Evolutionary conservation across 73 alveolate species (phyloP), one percentile per base, ranked within the genome.

Genomic region (Stentor roeselii): DNA sequence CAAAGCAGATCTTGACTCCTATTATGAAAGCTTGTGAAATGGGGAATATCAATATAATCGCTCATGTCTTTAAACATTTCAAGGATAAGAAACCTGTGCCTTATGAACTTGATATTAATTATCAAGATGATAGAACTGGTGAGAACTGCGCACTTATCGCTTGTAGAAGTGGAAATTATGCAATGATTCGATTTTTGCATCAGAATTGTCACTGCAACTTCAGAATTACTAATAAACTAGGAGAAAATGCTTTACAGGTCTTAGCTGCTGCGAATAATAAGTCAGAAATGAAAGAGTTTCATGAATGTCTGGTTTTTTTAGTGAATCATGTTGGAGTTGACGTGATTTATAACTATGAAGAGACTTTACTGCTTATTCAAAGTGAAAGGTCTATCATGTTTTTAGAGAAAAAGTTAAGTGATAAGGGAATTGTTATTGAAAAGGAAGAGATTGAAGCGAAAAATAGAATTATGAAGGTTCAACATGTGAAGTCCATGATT

Each of bases 71-170:
- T 41, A 41, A 76, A 14, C 39, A 76, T 67, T 76, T 37, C 37
- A 76, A 41, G n/a, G 39, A 15, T 37, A 21, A 15, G 34, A 21
- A n/a, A 34, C 39, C 14, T 27, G 6, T 15, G 14, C 75, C 84
- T 0, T 37, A 37, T 41, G 36, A 34, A 1, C 37, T 76, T n/a
- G 84, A 76, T 76, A 37, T 76, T 2, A 37, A 76, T 39, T 37
- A 14, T 39, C 74, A 39, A 76, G 67, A 76, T 35, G 60, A 76
- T n/a, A 21, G 11, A 15, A 76, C 84, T n/a, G 84, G 84, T 36
- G 84, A 76, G 39, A 76, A 76, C 67, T 76, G 84, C 74, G 82
- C 84, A 21, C 34, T 76, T 31, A 76, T 76, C 30, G 14, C 84
- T n/a, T 39, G 84, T 38, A 34, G 74, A 76, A 76, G 14, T 21